Conservation (phyloP, 179 eudicot species). For the Kewa caespitosa region DNA sequence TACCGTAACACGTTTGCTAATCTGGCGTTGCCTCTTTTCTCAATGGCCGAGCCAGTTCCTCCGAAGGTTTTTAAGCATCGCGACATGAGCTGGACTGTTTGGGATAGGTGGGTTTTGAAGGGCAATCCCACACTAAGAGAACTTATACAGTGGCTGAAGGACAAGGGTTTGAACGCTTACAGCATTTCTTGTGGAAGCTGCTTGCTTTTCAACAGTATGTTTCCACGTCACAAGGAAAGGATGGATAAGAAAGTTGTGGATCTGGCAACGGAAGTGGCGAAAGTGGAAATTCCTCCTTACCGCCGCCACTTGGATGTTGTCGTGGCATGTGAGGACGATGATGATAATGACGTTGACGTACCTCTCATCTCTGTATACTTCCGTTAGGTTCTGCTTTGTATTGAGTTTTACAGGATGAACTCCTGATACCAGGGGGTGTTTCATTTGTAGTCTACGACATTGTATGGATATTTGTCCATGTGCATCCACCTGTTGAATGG, state of each 20-base stretch:
- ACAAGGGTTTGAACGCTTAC: slow-evolving; percentile 58
- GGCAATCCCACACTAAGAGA: slow-evolving; percentile 55
- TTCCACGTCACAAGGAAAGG: slow-evolving; percentile 72
- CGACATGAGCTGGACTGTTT: slow-evolving; percentile 48
- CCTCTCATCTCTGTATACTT: slow-evolving; percentile 68
- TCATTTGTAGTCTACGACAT: background rate
- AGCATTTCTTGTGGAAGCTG: slow-evolving; percentile 68
- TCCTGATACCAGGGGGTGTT: background rate
- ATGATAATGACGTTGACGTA: slow-evolving; percentile 73
- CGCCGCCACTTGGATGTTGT: slow-evolving; percentile 77
- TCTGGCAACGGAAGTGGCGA: slow-evolving; percentile 76
- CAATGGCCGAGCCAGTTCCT: slow-evolving; percentile 51
- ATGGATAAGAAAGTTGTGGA: slow-evolving; percentile 77
- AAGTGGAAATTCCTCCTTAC: slow-evolving; percentile 66
- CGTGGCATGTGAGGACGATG: slow-evolving; percentile 89
- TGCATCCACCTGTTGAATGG: slow-evolving; percentile 10
- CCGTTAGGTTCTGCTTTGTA: slow-evolving; percentile 18
- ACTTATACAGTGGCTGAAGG: slow-evolving; percentile 53
- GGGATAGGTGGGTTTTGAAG: slow-evolving; percentile 48
- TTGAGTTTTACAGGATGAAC: slow-evolving; percentile 3
- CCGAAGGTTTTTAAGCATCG: slow-evolving; percentile 48
- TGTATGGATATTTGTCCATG: background rate
- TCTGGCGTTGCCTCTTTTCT: slow-evolving; percentile 48
- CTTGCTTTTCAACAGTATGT: slow-evolving; percentile 81
- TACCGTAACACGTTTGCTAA: slow-evolving; percentile 50